phyloP scores from a whole-genome alignment of 805 yeast species.

The Nakazawaea siamensis region DNA sequence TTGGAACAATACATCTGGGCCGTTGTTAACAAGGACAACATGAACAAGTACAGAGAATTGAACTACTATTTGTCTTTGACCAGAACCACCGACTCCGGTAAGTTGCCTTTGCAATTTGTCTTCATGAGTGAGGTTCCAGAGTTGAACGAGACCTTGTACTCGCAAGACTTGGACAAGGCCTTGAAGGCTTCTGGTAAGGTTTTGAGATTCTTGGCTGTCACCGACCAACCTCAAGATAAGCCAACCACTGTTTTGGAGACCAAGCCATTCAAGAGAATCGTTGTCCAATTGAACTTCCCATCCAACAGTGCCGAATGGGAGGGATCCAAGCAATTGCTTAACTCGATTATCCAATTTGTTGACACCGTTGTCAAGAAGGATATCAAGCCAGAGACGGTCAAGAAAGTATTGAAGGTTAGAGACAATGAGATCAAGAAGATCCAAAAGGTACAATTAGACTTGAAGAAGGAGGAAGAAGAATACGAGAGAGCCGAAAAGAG shows the following conservation, averaged over 20 bases:
- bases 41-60: conserved; percentile 68
- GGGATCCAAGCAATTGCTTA: conserved; percentile 40
- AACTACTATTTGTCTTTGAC: conserved; percentile 83
- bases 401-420: conserved; percentile 73
- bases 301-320: conserved; percentile 39
- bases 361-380: conserved; percentile 49
- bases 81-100: conserved; percentile 63
- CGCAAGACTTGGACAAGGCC: conserved; percentile 35
- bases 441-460: conserved; percentile 56
- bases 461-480: conserved; percentile 58
- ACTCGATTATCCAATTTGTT: conserved; percentile 48
- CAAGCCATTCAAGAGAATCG: conserved; percentile 42
- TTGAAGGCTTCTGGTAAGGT: conserved; percentile 23
- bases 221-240: conserved; percentile 73
- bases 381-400: conserved; percentile 67
- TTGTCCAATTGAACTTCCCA: conserved; percentile 48
- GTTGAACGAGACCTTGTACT: conserved; percentile 57
- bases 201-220: conserved; percentile 64
- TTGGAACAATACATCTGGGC: conserved; percentile 74
- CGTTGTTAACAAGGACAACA: conserved; percentile 73
- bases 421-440: conserved; percentile 64
- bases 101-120: conserved; percentile 67
- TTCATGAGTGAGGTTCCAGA: conserved; percentile 88
- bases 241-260: conserved; percentile 57
- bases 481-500: conserved; percentile 65